Evolutionary conservation across 1,139 yeast species (phyloP).

Genomic region (Scheffersomyces quercinus): DNA sequence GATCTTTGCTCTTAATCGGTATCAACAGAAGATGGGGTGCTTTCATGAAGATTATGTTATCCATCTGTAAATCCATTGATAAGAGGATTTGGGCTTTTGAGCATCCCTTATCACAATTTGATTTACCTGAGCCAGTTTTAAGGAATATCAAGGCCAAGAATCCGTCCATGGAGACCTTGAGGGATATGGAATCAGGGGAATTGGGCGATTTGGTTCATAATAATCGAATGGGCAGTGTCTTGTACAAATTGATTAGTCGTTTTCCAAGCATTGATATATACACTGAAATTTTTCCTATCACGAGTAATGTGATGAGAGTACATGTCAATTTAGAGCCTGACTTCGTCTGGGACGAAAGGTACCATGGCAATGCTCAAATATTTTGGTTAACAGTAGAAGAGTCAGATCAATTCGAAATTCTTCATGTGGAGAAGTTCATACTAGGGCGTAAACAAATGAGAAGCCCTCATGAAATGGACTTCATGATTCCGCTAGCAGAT

Average conservation of each 20-base stretch:
- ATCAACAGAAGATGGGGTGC: constrained; percentile 88
- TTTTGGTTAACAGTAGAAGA: constrained; percentile 95
- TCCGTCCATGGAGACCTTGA: constrained; percentile 67
- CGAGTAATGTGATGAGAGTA: constrained; percentile 81
- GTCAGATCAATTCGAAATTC: constrained; percentile 68
- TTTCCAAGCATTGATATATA: constrained; percentile 76
- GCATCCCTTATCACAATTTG: constrained; percentile 89
- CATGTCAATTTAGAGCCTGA: constrained; percentile 72
- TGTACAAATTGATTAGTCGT: constrained; percentile 62
- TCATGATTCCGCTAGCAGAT: constrained; percentile 87
- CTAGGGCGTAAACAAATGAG: constrained; percentile 59
- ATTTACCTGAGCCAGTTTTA: constrained; percentile 66
- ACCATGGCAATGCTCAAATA: constrained; percentile 82
- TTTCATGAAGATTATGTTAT: constrained; percentile 69
- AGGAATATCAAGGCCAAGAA: constrained; percentile 63
- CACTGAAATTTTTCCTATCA: constrained; percentile 88
- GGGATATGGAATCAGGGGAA: constrained; percentile 75
- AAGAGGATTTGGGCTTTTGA: constrained; percentile 84
- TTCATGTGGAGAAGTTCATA: constrained; percentile 82
- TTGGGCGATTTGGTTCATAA: constrained; percentile 90
- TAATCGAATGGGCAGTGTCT: constrained; percentile 62
- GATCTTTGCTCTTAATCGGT: constrained; percentile 87
- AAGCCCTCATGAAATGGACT: constrained; percentile 73
- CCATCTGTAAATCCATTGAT: constrained; percentile 85
- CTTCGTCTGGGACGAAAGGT: constrained; percentile 77